Evolutionary conservation across 164 flowering plant genomes (phyloP).

Genomic region (Brasenia schreberi): DNA sequence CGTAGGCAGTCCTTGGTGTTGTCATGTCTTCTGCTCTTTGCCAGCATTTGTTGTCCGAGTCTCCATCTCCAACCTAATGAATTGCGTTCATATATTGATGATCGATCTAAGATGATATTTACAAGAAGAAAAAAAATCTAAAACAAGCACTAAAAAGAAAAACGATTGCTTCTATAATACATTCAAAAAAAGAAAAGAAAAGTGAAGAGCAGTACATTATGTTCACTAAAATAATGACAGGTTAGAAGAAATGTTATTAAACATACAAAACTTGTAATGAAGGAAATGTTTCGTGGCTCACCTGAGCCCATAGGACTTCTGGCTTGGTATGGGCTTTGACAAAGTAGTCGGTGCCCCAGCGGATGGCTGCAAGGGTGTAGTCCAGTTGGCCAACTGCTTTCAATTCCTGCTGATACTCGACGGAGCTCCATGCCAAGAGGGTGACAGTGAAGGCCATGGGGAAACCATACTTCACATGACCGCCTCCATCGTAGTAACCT

Average conservation of each 20-base stretch:
- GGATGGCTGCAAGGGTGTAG: conserved; percentile 31
- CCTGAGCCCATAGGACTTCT: conserved; percentile 67
- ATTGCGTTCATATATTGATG: not conserved
- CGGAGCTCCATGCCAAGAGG: conserved; percentile 52
- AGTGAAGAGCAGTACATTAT: too few relatives aligned
- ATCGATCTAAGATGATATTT: too few relatives aligned
- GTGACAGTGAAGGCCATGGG: conserved; percentile 86
- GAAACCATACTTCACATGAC: conserved; percentile 70
- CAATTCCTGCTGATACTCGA: conserved; percentile 27
- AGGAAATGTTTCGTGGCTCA: conserved; percentile 2
- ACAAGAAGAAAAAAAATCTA: too few relatives aligned
- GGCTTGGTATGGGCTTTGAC: conserved; percentile 56
- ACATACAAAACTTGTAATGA: too few relatives aligned
- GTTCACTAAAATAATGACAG: too few relatives aligned
- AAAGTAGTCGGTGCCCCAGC: conserved; percentile 81
- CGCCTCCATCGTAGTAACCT: conserved; percentile 89
- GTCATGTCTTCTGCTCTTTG: conserved; percentile 79
- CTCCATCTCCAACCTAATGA: conserved; percentile 60
- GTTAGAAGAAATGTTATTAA: too few relatives aligned
- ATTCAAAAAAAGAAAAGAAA: too few relatives aligned
- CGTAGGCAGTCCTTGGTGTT: conserved; percentile 57
- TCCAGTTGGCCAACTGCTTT: conserved; percentile 38
- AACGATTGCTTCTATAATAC: too few relatives aligned
- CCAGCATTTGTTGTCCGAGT: conserved; percentile 76
- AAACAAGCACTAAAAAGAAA: too few relatives aligned